Conservation (phyloP, 345 rosid species). For the Rhizophora mangle region DNA sequence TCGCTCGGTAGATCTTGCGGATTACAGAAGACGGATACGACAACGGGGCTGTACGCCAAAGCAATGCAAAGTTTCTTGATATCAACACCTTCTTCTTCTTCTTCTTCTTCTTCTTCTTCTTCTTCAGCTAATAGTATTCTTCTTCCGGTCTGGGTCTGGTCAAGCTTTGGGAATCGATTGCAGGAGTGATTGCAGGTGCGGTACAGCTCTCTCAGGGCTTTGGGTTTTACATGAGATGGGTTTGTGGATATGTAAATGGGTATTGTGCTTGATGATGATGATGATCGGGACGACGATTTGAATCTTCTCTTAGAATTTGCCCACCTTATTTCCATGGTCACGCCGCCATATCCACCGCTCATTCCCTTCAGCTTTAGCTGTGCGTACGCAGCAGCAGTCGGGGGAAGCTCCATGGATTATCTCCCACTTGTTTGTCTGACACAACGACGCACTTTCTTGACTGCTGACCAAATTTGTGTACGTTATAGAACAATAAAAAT, state of each 20-base stretch:
- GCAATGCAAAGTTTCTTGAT: slow-evolving; percentile 62
- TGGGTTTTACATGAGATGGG: slow-evolving; percentile 46
- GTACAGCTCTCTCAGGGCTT: slow-evolving; percentile 49
- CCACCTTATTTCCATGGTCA: slow-evolving; percentile 55
- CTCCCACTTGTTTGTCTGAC: too few species aligned
- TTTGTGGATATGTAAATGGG: slow-evolving; percentile 62
- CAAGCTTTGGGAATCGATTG: slow-evolving; percentile 48
- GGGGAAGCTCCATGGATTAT: too few species aligned
- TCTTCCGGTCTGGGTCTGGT: neutral
- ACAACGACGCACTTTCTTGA: too few species aligned
- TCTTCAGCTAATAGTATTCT: slow-evolving; percentile 6
- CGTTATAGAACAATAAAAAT: too few species aligned
- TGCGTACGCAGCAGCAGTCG: too few species aligned
- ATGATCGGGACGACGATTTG: slow-evolving; percentile 18
- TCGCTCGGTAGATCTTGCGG: slow-evolving; percentile 21
- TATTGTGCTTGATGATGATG: slow-evolving; percentile 11
- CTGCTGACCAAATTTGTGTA: too few species aligned
- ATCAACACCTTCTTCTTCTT: slow-evolving; percentile 31
- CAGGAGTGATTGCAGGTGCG: slow-evolving; percentile 58
- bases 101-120: slow-evolving; percentile 8
- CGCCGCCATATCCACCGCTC: neutral
- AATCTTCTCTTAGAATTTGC: slow-evolving; percentile 26
- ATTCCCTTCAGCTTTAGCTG: neutral
- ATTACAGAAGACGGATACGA: slow-evolving; percentile 75
- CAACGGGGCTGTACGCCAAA: slow-evolving; percentile 52